Conservation (phyloP, 164 flowering plant genomes). For the Berberis thunbergii region DNA sequence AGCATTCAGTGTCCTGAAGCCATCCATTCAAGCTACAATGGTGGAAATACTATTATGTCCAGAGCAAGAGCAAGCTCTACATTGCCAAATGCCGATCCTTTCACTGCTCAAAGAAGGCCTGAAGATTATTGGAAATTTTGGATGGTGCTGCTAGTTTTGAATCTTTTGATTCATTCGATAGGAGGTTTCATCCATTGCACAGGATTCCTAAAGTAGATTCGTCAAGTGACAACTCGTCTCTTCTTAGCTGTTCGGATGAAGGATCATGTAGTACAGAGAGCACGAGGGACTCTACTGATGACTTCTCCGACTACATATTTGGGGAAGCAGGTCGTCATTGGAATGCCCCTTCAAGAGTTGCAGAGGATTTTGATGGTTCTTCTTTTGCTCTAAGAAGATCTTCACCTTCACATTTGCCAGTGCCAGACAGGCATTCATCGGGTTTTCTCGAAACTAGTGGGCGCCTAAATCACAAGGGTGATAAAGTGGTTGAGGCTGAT, state of each 20-base stretch:
- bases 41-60: not conserved
- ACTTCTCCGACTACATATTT: constrained; percentile 51
- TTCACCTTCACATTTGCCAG: constrained; percentile 13
- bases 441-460: constrained; percentile 15
- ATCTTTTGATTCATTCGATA: constrained; percentile 19
- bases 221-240: constrained; percentile 69
- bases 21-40: constrained; percentile 11
- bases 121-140: constrained; percentile 10
- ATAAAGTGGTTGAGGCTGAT: not conserved
- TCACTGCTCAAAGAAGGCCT: constrained; percentile 1
- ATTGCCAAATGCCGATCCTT: constrained; percentile 5
- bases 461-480: constrained; percentile 6
- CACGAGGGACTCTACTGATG: constrained; percentile 69
- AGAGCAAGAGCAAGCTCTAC: constrained; percentile 12
- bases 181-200: constrained; percentile 20
- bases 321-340: constrained; percentile 37
- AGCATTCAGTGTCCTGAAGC: constrained; percentile 13
- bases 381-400: constrained; percentile 24
- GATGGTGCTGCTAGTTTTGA: constrained; percentile 15
- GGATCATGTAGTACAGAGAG: constrained; percentile 77
- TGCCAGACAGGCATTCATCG: constrained; percentile 17
- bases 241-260: constrained; percentile 76
- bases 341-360: constrained; percentile 31
- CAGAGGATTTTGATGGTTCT: constrained; percentile 35
- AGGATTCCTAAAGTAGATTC: constrained; percentile 45